Conservation (phyloP, 2,329 filamentous ascomycete genomes). For the Trichoderma atroviride region DNA sequence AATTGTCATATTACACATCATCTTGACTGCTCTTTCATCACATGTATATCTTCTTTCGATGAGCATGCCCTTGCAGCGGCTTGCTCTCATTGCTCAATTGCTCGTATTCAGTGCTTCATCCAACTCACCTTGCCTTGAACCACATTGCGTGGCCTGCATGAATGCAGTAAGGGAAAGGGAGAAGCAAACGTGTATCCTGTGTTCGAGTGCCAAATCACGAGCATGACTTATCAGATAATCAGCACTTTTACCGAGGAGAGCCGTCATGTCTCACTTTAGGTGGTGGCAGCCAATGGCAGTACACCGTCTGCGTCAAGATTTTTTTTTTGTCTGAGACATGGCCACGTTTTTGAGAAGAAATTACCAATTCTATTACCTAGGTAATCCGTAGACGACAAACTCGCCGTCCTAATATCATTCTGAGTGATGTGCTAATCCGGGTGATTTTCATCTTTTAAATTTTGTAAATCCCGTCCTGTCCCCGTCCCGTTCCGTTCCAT, state of each 20-base stretch:
- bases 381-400: conserved; percentile 8
- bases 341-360: conserved; percentile 1
- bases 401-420: conserved; percentile 15
- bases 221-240: neutral
- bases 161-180: neutral
- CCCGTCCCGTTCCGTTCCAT: conserved; percentile 3
- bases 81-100: neutral
- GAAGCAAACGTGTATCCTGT: neutral
- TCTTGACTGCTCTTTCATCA: neutral
- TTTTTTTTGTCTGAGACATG: neutral
- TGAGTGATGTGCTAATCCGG: conserved; percentile 16
- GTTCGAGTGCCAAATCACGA: neutral
- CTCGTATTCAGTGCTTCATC: conserved; percentile 1
- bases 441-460: conserved; percentile 7
- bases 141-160: neutral
- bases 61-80: neutral
- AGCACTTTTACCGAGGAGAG: neutral
- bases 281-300: conserved; percentile 19
- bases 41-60: neutral
- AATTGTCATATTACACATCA: conserved; percentile 11
- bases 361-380: conserved; percentile 15
- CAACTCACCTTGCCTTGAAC: neutral
- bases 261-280: neutral
- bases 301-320: conserved; percentile 7
- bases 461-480: conserved; percentile 19